Percentiles rank a stretch among this genome's conserved stretches.
Evolutionary conservation across 2,329 filamentous ascomycete genomes (phyloP).

Genomic region (Malbranchea cinnamomea): DNA sequence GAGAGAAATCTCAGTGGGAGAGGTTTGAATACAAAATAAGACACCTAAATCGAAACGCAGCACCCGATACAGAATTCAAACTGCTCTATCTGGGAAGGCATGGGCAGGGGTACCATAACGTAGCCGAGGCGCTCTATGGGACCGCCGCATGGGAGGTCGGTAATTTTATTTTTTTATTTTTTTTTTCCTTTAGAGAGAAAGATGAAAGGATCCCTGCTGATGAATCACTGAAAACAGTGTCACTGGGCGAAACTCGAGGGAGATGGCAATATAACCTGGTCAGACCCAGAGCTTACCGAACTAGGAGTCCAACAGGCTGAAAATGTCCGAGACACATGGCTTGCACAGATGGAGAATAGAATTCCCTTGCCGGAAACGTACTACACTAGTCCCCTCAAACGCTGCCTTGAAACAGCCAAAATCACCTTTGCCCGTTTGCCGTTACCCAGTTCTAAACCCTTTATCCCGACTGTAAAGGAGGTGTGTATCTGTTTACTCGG

Average conservation of each 20-base stretch:
- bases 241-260: slow-evolving; percentile 46
- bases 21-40: slow-evolving; percentile 35
- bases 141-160: slow-evolving; percentile 44
- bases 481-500: slow-evolving; percentile 13
- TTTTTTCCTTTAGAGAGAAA: neutral
- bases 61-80: slow-evolving; percentile 32
- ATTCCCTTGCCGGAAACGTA: slow-evolving; percentile 41
- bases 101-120: slow-evolving; percentile 47
- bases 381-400: slow-evolving; percentile 42
- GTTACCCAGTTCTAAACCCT: slow-evolving; percentile 32
- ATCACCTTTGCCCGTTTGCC: slow-evolving; percentile 37
- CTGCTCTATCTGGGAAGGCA: slow-evolving; percentile 46
- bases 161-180: slow-evolving; percentile 4
- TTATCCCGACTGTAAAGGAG: slow-evolving; percentile 43
- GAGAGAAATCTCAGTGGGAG: slow-evolving; percentile 38
- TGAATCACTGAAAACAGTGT: slow-evolving; percentile 30
- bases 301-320: slow-evolving; percentile 38
- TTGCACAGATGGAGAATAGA: slow-evolving; percentile 28
- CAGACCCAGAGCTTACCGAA: slow-evolving; percentile 42
- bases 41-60: slow-evolving; percentile 28
- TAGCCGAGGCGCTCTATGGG: slow-evolving; percentile 43
- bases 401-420: slow-evolving; percentile 43
- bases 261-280: slow-evolving; percentile 40
- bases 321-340: slow-evolving; percentile 33
- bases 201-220: neutral